Evolutionary conservation across 345 rosid genomes (phyloP).

Genomic region (Eutrema heterophyllum): DNA sequence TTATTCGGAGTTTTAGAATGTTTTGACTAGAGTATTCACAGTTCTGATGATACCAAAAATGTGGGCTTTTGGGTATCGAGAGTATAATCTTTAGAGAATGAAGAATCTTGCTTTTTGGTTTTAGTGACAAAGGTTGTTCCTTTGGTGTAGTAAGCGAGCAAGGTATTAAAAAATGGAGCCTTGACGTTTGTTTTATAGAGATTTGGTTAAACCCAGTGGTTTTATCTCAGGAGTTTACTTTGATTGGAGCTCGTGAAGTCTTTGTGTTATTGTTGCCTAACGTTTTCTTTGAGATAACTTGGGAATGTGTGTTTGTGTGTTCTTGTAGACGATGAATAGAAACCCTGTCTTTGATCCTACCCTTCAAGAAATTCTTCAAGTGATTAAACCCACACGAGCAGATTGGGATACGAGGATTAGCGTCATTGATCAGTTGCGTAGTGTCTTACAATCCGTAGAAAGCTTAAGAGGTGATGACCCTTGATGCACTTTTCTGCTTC

Average conservation of each 20-base stretch:
- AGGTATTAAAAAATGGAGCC: background rate
- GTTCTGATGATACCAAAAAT: background rate
- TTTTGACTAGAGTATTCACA: background rate
- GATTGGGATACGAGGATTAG: constrained; percentile 46
- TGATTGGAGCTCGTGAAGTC: background rate
- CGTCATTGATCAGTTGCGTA: constrained; percentile 52
- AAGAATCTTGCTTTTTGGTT: background rate
- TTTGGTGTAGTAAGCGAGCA: background rate
- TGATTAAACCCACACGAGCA: constrained; percentile 47
- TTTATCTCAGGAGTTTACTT: background rate
- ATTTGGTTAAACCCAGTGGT: background rate
- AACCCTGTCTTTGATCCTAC: constrained; percentile 39
- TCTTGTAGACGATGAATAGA: constrained; percentile 42
- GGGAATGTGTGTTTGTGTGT: constrained; percentile 6
- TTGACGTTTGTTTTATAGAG: background rate
- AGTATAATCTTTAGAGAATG: background rate
- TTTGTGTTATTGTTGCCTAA: background rate
- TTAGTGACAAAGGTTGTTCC: constrained; percentile 21
- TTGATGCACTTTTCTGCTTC: constrained; percentile 4
- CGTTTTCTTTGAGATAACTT: background rate
- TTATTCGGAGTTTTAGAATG: background rate
- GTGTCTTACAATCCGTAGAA: constrained; percentile 52
- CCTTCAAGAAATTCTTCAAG: constrained; percentile 53
- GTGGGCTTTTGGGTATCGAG: background rate
- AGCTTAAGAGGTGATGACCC: constrained; percentile 64